Conservation (phyloP, 371 early-diverging fungal genomes). For the Syncephalastrum contaminatum region DNA sequence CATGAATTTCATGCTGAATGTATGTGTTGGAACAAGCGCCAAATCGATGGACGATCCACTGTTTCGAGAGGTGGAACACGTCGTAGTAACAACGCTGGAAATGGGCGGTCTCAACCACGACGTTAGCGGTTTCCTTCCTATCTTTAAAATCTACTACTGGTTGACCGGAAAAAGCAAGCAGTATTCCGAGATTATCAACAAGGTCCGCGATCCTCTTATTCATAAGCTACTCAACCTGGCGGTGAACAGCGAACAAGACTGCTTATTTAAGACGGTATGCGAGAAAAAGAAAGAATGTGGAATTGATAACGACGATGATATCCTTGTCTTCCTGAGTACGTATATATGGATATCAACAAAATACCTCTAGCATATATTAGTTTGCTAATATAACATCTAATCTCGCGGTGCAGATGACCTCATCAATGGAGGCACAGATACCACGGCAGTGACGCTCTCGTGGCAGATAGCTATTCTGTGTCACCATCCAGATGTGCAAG, state of each 20-base stretch:
- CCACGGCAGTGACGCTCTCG: conserved; percentile 12
- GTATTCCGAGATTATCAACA: background rate
- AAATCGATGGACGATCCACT: background rate
- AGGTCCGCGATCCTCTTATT: conserved; percentile 9
- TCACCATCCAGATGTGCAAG: conserved; percentile 22
- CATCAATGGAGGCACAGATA: conserved; percentile 23
- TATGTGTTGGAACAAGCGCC: conserved; percentile 4
- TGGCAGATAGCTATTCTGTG: conserved; percentile 20
- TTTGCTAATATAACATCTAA: too few relatives aligned
- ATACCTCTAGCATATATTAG: too few relatives aligned
- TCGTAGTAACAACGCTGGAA: background rate
- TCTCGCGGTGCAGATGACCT: conserved; percentile 12
- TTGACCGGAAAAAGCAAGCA: too few relatives aligned
- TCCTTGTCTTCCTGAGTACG: conserved; percentile 5
- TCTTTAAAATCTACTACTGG: too few relatives aligned
- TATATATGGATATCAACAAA: background rate
- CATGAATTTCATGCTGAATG: too few relatives aligned
- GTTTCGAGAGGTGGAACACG: background rate
- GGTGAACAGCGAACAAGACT: conserved; percentile 3
- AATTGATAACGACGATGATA: conserved; percentile 8
- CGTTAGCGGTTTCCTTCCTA: too few relatives aligned
- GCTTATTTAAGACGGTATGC: conserved; percentile 18
- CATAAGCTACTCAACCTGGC: conserved; percentile 4
- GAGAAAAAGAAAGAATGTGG: conserved; percentile 8
- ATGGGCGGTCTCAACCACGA: too few relatives aligned